A percentile compares a stretch with the other conserved stretches of the same genome.
Evolutionary conservation across 495 filamentous ascomycete genomes (phyloP).

Genomic region (Penicillium cataractarum): DNA sequence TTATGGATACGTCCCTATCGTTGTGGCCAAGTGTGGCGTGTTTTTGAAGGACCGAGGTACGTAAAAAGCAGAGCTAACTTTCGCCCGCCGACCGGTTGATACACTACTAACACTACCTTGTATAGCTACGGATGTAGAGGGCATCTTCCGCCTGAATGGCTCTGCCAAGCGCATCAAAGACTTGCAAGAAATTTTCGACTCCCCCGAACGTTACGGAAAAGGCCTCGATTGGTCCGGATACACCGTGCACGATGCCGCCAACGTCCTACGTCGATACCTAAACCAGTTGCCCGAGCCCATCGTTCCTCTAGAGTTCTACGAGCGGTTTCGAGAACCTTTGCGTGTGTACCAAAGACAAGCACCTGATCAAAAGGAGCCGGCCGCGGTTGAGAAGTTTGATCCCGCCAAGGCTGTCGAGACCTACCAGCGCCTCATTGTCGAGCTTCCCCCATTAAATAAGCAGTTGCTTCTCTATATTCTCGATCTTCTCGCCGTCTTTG

Average conservation of each 20-base stretch:
- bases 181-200: slow-evolving; percentile 86
- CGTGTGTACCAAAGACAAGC: slow-evolving; percentile 74
- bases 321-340: slow-evolving; percentile 84
- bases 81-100: slow-evolving; percentile 6
- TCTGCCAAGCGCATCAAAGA: slow-evolving; percentile 99
- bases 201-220: slow-evolving; percentile 95
- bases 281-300: slow-evolving; percentile 95
- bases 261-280: slow-evolving; percentile 91
- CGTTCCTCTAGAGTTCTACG: slow-evolving; percentile 92
- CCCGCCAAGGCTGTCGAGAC: slow-evolving; percentile 72
- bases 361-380: slow-evolving; percentile 26
- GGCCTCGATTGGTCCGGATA: slow-evolving; percentile 96
- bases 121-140: slow-evolving; percentile 91
- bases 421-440: slow-evolving; percentile 89
- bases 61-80: slow-evolving; percentile 18
- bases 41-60: slow-evolving; percentile 98
- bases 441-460: slow-evolving; percentile 90
- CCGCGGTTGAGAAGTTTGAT: slow-evolving; percentile 64
- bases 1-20: slow-evolving; percentile 98
- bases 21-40: slow-evolving; percentile 97
- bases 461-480: slow-evolving; percentile 96
- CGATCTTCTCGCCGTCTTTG: slow-evolving; percentile 96
- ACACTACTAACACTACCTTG: slow-evolving; percentile 15
- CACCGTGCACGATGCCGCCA: slow-evolving; percentile 98
- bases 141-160: slow-evolving; percentile 94